A percentile compares a stretch with the other conserved stretches of the same genome.
These are phyloP conservation scores for Colletotrichum gloeosporioides DNA, from an alignment of 2,329 filamentous ascomycete genomes.

Conservation along the genomic window DNA sequence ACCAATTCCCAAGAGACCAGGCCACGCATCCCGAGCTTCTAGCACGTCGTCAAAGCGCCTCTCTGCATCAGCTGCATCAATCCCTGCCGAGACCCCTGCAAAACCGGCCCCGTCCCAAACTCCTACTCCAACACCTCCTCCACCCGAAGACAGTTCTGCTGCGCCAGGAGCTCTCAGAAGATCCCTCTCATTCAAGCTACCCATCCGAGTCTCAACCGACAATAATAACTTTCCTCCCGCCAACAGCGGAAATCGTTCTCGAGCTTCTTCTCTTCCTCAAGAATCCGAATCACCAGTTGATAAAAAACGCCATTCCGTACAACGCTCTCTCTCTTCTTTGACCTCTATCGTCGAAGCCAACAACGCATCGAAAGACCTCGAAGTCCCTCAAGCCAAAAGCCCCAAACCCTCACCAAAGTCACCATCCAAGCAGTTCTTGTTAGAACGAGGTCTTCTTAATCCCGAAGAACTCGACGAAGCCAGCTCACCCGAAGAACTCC, in stretches of 20 bases:
- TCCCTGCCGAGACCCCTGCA: background rate
- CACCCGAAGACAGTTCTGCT: background rate
- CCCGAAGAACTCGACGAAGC: constrained; percentile 1
- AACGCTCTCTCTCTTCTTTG: constrained; percentile 2
- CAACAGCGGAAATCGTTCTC: background rate
- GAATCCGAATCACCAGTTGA: background rate
- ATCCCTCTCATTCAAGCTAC: constrained; percentile 19
- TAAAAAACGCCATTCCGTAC: background rate
- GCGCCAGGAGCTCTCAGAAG: constrained; percentile 11
- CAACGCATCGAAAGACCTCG: background rate
- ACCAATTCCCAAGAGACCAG: background rate
- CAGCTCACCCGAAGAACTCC: constrained; percentile 14
- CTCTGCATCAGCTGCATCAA: background rate
- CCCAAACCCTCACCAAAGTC: background rate
- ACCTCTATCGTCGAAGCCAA: constrained; percentile 4
- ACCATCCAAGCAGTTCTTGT: constrained; percentile 11
- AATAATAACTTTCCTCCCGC: background rate
- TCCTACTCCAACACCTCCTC: background rate
- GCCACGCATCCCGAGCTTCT: background rate
- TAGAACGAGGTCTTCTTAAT: constrained; percentile 14
- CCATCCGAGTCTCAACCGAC: constrained; percentile 10
- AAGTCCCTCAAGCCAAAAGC: background rate
- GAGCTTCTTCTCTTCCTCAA: constrained; percentile 9
- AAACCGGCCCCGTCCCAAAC: background rate
- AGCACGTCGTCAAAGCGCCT: constrained; percentile 15